These are phyloP conservation scores for Cymbopogon flexuosus DNA, from an alignment of 202 grass and related monocot species.

Conservation along the genomic window DNA sequence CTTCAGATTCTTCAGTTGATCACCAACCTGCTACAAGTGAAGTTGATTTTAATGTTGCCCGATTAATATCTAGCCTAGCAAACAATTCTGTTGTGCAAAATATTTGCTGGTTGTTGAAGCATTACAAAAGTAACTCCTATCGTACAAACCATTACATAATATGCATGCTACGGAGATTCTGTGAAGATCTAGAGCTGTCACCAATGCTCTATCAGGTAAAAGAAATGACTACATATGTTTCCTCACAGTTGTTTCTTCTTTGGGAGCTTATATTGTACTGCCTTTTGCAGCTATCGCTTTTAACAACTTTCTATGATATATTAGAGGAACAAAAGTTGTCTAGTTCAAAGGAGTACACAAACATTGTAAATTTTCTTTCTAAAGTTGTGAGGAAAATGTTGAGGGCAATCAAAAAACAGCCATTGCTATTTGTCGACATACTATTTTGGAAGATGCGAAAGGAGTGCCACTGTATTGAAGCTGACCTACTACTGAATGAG, in stretches of 20 bases:
- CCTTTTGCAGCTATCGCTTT: constrained; percentile 75
- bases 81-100: constrained; percentile 89
- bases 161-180: constrained; percentile 87
- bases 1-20: constrained; percentile 72
- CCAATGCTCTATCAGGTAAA: constrained; percentile 97
- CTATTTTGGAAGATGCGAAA: constrained; percentile 91
- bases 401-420: constrained; percentile 73
- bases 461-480: constrained; percentile 81
- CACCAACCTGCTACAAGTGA: constrained; percentile 66
- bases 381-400: constrained; percentile 90
- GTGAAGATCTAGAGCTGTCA: constrained; percentile 79
- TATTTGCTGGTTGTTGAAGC: constrained; percentile 86
- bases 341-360: constrained; percentile 61
- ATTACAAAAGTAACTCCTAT: constrained; percentile 82
- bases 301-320: constrained; percentile 83
- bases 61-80: constrained; percentile 63
- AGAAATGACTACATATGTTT: constrained; percentile 14
- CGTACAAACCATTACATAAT: constrained; percentile 91
- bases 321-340: constrained; percentile 69
- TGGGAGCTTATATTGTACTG: constrained; percentile 26
- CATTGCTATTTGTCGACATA: constrained; percentile 84
- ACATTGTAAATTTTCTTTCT: constrained; percentile 85
- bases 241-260: constrained; percentile 8
- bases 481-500: constrained; percentile 57
- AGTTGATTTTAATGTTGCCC: constrained; percentile 80